Percentiles rank a stretch among this genome's conserved stretches.
Conservation (phyloP, 805 yeast genomes). For the Candida awuae region DNA sequence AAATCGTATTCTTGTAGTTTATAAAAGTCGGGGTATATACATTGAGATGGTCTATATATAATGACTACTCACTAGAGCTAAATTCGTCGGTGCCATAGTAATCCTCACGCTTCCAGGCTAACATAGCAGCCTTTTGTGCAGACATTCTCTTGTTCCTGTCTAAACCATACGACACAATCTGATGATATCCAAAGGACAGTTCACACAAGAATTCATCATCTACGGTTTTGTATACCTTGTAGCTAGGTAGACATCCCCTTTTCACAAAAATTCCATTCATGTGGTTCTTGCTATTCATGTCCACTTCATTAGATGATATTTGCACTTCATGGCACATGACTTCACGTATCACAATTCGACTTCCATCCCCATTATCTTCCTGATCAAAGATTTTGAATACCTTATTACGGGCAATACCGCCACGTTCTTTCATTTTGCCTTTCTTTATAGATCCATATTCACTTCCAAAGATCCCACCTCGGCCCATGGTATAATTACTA, state of each 20-base stretch:
- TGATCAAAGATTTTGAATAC: conserved; percentile 2
- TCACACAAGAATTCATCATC: conserved; percentile 11
- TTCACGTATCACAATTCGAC: background rate
- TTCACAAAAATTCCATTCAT: conserved; percentile 11
- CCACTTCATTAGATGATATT: conserved; percentile 5
- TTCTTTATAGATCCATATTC: conserved; percentile 8
- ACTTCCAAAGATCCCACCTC: conserved; percentile 13
- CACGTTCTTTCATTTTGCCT: conserved; percentile 1
- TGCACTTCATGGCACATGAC: conserved; percentile 14
- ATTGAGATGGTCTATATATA: too few relatives aligned
- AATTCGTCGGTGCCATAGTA: conserved; percentile 5
- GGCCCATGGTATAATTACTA: conserved; percentile 10
- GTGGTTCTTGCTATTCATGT: conserved; percentile 13
- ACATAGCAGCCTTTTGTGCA: conserved; percentile 17
- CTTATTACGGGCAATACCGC: conserved; percentile 11
- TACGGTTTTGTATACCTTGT: conserved; percentile 6
- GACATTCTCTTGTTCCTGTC: conserved; percentile 12
- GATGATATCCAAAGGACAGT: conserved; percentile 10
- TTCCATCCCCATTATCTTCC: background rate
- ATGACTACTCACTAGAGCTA: background rate
- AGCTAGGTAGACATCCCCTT: conserved; percentile 10
- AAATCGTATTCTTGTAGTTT: too few relatives aligned
- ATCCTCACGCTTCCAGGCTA: conserved; percentile 13
- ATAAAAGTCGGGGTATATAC: too few relatives aligned
- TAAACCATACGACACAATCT: conserved; percentile 15